Base-by-base conservation (phyloP, 1,139 yeast genomes). In the Scheffersomyces lignicola region DNA sequence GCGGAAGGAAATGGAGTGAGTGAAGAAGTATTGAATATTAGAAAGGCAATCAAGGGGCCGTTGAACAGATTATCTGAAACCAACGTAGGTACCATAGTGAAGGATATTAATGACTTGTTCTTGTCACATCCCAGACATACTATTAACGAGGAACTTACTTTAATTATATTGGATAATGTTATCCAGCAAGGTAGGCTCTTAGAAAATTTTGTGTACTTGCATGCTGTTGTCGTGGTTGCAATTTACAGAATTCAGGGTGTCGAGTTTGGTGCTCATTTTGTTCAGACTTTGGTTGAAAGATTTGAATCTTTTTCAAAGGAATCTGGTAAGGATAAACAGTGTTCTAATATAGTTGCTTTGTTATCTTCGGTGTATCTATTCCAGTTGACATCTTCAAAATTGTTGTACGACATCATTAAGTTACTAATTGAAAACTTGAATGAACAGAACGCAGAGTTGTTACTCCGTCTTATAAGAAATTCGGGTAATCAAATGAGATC, bases 51-150 rank as follows among this genome's bases (percentile, higher is more conserved):
- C 31, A 89, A 87, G 49, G 90, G 96, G 44, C 79, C 88, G 1
- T 67, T 92, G 48, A 94, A 94, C 56, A 83, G 83, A 56, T 69
- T 94, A 24, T 83, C 97, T 0, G 97, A 92, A 47, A 79, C 95
- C 1, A 94, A 90, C 45, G 69, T 90, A 24, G 66, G 76, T 9
- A 64, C 82, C 2, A 87, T 89, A 37, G 79, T 86, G 13, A 73
- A 76, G 38, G 87, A 87, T 21, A 63, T 92, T 32, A 81, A 81
- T 46, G 67, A 65, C 0, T 61, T 87, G 4, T 94, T 77, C 50
- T 62, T 72, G 41, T 67, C 69, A 6, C 69, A 87, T 48, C 83
- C 98, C 2, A 76, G 97, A 45, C 89, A 88, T 38, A 58, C 74
- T 18, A 92, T 89, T 16, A 88, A 79, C 38, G 86, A 83, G 39